Conservation (phyloP, 2,329 filamentous ascomycete genomes). For the Dendrostoma leiphaemia region DNA sequence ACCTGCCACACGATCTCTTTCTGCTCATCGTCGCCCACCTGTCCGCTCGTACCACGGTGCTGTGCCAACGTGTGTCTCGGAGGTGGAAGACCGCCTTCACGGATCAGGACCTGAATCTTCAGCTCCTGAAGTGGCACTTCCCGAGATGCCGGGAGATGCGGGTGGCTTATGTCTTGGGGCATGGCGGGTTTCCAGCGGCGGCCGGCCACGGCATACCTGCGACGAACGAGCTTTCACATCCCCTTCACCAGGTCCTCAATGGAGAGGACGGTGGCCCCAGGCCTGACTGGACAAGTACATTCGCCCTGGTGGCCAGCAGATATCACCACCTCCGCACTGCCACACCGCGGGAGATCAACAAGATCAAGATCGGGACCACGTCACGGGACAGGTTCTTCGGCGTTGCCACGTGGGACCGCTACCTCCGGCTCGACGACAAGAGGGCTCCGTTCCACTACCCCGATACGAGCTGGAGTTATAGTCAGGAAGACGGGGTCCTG, state of each 20-base stretch:
- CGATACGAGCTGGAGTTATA: conserved; percentile 54
- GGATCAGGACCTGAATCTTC: conserved; percentile 42
- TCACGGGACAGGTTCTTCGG: conserved; percentile 24
- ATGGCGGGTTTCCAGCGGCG: conserved; percentile 7
- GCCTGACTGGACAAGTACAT: conserved; percentile 40
- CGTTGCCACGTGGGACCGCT: conserved; percentile 43
- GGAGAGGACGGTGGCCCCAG: too few species aligned
- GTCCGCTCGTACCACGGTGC: conserved; percentile 46
- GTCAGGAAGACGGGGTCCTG: conserved; percentile 49
- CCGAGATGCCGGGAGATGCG: conserved; percentile 52
- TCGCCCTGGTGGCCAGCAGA: conserved; percentile 49
- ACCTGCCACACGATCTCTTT: conserved; percentile 59
- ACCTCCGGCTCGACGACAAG: conserved; percentile 39
- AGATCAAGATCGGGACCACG: conserved; percentile 33
- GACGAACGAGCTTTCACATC: neutral
- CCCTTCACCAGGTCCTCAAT: too few species aligned
- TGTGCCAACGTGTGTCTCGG: conserved; percentile 50
- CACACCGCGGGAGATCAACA: conserved; percentile 44
- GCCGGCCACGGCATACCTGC: conserved; percentile 20
- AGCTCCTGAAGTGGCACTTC: conserved; percentile 50
- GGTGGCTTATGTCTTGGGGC: conserved; percentile 24
- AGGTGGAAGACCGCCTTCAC: conserved; percentile 49
- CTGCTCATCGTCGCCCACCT: conserved; percentile 50
- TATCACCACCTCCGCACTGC: conserved; percentile 53
- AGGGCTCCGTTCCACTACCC: conserved; percentile 41